Evolutionary conservation across 176 grass and related monocot genomes (phyloP), one percentile per base, ranked within the genome.

Genomic region (Saccharum officinarum): DNA sequence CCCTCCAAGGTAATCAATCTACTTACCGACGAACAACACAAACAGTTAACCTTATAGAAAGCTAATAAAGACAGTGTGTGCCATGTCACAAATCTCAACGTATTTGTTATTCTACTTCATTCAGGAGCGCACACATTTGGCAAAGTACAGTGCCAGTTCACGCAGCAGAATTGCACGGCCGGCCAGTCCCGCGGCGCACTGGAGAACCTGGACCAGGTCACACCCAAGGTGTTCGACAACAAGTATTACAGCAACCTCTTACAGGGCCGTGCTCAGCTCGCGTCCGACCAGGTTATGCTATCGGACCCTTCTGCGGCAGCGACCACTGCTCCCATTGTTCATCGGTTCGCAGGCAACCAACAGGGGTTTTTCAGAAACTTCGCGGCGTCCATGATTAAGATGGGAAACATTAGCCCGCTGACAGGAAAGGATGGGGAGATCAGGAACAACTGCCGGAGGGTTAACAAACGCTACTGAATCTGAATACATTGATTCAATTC

Each of bases 351-450:
- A 0, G n/a, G 52, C 18, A 83, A 49, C 63, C 85, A 93, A 45
- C 8, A 17, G 17, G 31, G 22, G 17, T 90, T 93, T 55, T 93
- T 88, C 44, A 33, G 54, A 1, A 88, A 50, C 49, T 93, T 93
- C 28, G 78, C 76, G 0, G 1, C n/a, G 4, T 86, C 85, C 4
- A 93, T 93, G 85, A 83, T 90, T 63, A 93, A 90, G 18, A 93
- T 93, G 91, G 87, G 91, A 2, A 87, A 92, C 67, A 92, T 89
- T n/a, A 41, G 67, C 65, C 59, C 84, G 0, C 30, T 92, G 6
- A 89, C 87, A 1, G 87, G 87, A 34, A 83, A 6, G 1, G 16
- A 61, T 9, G 87, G 91, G 0, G 80, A 89, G 87, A 89, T 92
- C 42, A 81, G 91, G 47, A 81, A 20, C 10, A 84, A 87, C 52